These are phyloP conservation scores for Tuber melanosporum DNA, from an alignment of 495 filamentous ascomycete species.

Conservation along the genomic window DNA sequence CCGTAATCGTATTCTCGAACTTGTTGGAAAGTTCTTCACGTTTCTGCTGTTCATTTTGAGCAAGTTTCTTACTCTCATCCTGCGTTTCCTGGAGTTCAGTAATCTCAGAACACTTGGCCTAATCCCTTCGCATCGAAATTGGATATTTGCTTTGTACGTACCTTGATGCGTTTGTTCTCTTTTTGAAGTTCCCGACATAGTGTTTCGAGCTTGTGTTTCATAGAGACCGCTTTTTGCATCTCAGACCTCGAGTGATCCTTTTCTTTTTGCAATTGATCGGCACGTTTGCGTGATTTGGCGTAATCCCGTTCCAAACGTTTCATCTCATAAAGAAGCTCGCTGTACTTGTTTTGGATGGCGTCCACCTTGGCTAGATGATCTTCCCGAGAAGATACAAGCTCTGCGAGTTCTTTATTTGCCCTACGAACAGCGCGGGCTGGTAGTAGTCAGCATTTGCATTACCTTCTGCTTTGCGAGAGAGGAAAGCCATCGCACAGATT, in stretches of 20 bases:
- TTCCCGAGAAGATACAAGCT: conserved; percentile 41
- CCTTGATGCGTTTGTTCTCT: conserved; percentile 97
- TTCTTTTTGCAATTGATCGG: conserved; percentile 91
- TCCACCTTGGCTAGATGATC: conserved; percentile 59
- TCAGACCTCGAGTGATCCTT: conserved; percentile 83
- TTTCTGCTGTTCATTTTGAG: conserved; percentile 73
- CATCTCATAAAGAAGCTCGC: conserved; percentile 86
- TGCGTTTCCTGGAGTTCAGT: conserved; percentile 44
- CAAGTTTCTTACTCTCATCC: conserved; percentile 85
- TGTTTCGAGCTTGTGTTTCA: conserved; percentile 94
- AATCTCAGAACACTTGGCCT: conserved; percentile 22
- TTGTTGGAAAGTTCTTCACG: conserved; percentile 78
- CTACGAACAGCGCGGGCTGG: conserved; percentile 82
- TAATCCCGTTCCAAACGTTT: conserved; percentile 90
- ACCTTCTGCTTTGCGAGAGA: not conserved
- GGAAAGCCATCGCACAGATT: conserved; percentile 71
- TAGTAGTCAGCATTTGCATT: conserved; percentile 15
- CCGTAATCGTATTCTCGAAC: conserved; percentile 63
- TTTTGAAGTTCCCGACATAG: conserved; percentile 84
- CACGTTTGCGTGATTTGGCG: conserved; percentile 89
- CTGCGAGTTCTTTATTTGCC: conserved; percentile 66
- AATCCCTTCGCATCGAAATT: conserved; percentile 3
- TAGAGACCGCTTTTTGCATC: conserved; percentile 72
- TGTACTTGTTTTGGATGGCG: conserved; percentile 79
- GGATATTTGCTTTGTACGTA: conserved; percentile 42